These are phyloP conservation scores for Fraxinus sp. DNA, from an alignment of 305 asterid species.

Conservation along the genomic window DNA sequence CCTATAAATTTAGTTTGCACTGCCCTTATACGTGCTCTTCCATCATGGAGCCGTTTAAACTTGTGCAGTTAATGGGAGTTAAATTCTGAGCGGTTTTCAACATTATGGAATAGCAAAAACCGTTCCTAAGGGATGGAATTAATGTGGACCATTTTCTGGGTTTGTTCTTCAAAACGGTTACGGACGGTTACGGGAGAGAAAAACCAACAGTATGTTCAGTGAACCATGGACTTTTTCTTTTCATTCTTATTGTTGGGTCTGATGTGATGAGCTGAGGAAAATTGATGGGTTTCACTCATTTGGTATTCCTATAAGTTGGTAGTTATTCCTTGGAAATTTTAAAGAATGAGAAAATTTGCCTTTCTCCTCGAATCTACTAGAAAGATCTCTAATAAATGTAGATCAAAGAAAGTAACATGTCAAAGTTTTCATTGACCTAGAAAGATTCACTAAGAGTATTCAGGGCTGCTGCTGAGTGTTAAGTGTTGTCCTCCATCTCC, in stretches of 20 bases:
- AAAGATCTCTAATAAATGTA: neutral
- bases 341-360: neutral
- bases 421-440: neutral
- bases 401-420: neutral
- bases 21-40: no score
- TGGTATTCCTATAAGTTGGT: neutral
- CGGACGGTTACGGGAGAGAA: no score
- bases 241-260: neutral
- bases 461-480: neutral
- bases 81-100: no score
- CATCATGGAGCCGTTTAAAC: no score
- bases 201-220: slow-evolving; percentile 31
- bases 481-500: neutral
- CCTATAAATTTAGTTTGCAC: no score
- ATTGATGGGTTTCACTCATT: neutral
- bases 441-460: neutral
- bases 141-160: no score
- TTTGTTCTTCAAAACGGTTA: no score
- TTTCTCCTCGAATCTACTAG: neutral
- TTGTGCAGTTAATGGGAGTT: no score
- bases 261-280: neutral
- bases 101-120: no score
- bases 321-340: neutral
- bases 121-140: no score
- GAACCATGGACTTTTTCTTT: neutral